phyloP scores from a whole-genome alignment of 805 yeast species.

The Pichia exigua region DNA sequence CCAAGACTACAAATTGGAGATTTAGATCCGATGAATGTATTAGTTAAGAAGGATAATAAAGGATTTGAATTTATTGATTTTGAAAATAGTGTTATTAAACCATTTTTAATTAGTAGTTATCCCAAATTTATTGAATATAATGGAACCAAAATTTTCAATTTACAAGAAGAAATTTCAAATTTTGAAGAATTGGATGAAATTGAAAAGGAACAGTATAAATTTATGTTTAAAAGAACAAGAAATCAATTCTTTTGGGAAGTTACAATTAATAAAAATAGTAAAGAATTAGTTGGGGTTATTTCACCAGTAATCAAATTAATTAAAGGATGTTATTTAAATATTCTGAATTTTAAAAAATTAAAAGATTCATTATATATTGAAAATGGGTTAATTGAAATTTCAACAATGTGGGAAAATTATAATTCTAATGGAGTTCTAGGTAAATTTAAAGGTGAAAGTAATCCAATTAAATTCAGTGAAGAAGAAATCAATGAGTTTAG shows the following conservation, averaged over 20 bases:
- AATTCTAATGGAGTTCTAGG: slow-evolving; percentile 49
- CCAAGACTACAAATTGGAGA: slow-evolving; percentile 79
- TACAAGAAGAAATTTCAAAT: slow-evolving; percentile 66
- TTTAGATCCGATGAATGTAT: slow-evolving; percentile 82
- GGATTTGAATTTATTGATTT: slow-evolving; percentile 63
- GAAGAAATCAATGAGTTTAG: slow-evolving; percentile 53
- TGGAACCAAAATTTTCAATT: slow-evolving; percentile 79
- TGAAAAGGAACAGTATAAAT: slow-evolving; percentile 74
- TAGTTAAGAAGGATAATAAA: slow-evolving; percentile 35
- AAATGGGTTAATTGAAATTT: slow-evolving; percentile 56
- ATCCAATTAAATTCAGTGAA: slow-evolving; percentile 57
- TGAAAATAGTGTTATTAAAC: slow-evolving; percentile 74
- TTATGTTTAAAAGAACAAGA: slow-evolving; percentile 83
- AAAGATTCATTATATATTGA: slow-evolving; percentile 59
- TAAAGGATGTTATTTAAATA: slow-evolving; percentile 55
- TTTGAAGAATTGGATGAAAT: slow-evolving; percentile 59
- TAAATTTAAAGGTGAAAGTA: slow-evolving; percentile 25
- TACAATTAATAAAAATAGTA: slow-evolving; percentile 55
- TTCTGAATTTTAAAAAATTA: slow-evolving; percentile 49
- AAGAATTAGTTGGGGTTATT: slow-evolving; percentile 68
- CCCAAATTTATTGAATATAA: slow-evolving; percentile 82
- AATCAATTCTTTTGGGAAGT: slow-evolving; percentile 86
- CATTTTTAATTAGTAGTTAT: slow-evolving; percentile 67
- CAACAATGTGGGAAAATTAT: slow-evolving; percentile 62
- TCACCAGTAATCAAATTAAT: slow-evolving; percentile 73